A percentile compares a stretch with the other conserved stretches of the same genome.
phyloP scores from a whole-genome alignment of 345 rosid species.

The Gossypium mustelinum region DNA sequence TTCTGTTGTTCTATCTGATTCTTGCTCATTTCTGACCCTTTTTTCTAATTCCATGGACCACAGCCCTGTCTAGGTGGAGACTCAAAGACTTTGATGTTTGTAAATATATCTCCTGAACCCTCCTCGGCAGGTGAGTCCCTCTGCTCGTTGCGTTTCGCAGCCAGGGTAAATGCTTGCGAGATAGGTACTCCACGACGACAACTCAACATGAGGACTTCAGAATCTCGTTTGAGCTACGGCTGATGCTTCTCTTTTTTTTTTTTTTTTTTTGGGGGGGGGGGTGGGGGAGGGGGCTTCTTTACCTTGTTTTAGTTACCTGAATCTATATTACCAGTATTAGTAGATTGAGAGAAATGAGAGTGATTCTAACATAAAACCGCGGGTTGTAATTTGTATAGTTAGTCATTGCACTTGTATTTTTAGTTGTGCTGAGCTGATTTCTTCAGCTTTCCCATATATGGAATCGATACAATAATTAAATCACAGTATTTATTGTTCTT shows the following conservation, averaged over 20 bases:
- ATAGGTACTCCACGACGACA: conserved; percentile 93
- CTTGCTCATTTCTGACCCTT: conserved; percentile 14
- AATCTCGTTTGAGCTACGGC: conserved; percentile 74
- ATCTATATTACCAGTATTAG: conserved; percentile 21
- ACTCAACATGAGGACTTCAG: conserved; percentile 40
- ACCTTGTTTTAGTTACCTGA: conserved; percentile 12
- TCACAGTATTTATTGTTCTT: neutral
- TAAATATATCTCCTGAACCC: conserved; percentile 80
- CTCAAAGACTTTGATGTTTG: conserved; percentile 90
- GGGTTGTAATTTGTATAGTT: conserved; percentile 45
- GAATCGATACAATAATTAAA: neutral
- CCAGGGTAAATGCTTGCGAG: conserved; percentile 98
- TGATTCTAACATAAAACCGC: conserved; percentile 42
- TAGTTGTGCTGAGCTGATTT: conserved; percentile 4
- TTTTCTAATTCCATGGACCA: conserved; percentile 29
- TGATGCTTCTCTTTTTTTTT: conserved; percentile 22
- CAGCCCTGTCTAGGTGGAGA: conserved; percentile 99
- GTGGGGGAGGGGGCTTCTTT: no score
- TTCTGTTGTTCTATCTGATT: neutral
- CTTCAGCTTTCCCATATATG: neutral
- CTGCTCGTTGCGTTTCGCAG: conserved; percentile 91
- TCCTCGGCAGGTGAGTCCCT: conserved; percentile 84
- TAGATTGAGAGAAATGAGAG: conserved; percentile 19
- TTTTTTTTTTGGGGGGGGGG: no score
- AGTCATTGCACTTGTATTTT: conserved; percentile 21